Evolutionary conservation across 805 yeast genomes (phyloP).

Genomic region (Candida berthetii): DNA sequence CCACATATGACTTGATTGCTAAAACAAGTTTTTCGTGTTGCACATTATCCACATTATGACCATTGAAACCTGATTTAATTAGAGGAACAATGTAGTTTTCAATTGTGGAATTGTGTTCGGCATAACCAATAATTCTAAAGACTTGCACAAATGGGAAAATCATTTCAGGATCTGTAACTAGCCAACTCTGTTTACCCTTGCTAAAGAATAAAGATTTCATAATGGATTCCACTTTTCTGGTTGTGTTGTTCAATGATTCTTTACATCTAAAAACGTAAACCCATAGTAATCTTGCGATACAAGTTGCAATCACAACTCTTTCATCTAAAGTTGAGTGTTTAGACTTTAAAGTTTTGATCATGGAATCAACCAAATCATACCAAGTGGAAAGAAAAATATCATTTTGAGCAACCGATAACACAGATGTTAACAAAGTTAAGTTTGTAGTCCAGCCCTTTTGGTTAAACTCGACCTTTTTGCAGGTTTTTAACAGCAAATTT

Average conservation of each 20-base stretch:
- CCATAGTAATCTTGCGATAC: conserved; percentile 79
- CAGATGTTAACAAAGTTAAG: conserved; percentile 61
- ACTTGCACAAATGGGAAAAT: conserved; percentile 65
- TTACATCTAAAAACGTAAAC: conserved; percentile 81
- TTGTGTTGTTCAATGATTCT: conserved; percentile 83
- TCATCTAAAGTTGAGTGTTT: conserved; percentile 37
- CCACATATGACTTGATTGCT: conserved; percentile 63
- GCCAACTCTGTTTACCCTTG: conserved; percentile 71
- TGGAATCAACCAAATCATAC: conserved; percentile 61
- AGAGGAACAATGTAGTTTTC: conserved; percentile 75
- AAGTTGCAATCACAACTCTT: conserved; percentile 53
- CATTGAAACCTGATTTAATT: conserved; percentile 54
- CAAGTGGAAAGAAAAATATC: conserved; percentile 69
- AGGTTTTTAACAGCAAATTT: conserved; percentile 48
- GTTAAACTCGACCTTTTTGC: conserved; percentile 35
- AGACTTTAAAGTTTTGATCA: conserved; percentile 56
- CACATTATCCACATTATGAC: conserved; percentile 50
- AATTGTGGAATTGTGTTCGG: conserved; percentile 70
- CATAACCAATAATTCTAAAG: conserved; percentile 71
- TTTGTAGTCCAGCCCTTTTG: conserved; percentile 61
- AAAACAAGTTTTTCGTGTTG: conserved; percentile 67
- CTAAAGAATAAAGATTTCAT: conserved; percentile 50
- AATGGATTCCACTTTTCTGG: conserved; percentile 66
- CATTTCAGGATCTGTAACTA: conserved; percentile 53
- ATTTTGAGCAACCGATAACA: conserved; percentile 75